Evolutionary conservation across 805 yeast species (phyloP), one percentile per base, ranked within the genome.

Genomic region (Cyberlindnera xishuangbannaensis): DNA sequence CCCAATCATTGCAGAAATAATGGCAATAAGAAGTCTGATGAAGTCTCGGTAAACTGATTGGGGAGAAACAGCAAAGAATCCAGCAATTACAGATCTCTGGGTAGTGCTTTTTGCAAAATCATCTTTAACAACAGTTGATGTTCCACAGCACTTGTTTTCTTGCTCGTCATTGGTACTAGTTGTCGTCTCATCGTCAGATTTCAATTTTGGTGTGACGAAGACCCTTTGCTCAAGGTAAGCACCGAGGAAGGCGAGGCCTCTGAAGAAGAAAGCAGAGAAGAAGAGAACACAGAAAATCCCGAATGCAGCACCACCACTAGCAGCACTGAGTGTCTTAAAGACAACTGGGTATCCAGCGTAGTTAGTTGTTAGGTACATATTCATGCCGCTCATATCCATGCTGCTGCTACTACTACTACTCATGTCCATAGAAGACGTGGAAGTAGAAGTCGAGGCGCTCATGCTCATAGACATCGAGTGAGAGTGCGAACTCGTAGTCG

Each of bases 201-300:
- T 33, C 18, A 37, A 7, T 7, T 14, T 6, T 2, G 35, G 20
- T 20, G 30, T 27, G 15, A 15, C 28, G 23, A 53, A 82, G 31
- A 83, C 80, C 39, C 62, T 69, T 41, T 76, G 81, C 50, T 83
- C 90, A 37, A 83, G 49, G 50, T 80, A 82, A 47, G 77, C 69
- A 37, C 75, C 67, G 15, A 69, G 42, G 51, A 80, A 81, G 27
- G 71, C 68, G 6, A 78, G 34, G 3, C 83, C 79, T 50, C 83
- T 71, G 39, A 77, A 65, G 23, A 69, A 60, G 48, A 83, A 71
- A 1, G 78, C 77, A 2, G 73, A 59, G 18, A 70, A 71, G 50
- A 83, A 73, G 15, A 83, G 51, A 11, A 78, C 59, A 22, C 76
- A 59, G 49, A 82, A 83, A 12, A 83, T 80, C 16, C 90, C 94